A percentile compares a stretch with the other conserved stretches of the same genome.
These are phyloP conservation scores for Colletotrichum acutatum DNA, from an alignment of 2,329 filamentous ascomycete species.

Conservation along the genomic window DNA sequence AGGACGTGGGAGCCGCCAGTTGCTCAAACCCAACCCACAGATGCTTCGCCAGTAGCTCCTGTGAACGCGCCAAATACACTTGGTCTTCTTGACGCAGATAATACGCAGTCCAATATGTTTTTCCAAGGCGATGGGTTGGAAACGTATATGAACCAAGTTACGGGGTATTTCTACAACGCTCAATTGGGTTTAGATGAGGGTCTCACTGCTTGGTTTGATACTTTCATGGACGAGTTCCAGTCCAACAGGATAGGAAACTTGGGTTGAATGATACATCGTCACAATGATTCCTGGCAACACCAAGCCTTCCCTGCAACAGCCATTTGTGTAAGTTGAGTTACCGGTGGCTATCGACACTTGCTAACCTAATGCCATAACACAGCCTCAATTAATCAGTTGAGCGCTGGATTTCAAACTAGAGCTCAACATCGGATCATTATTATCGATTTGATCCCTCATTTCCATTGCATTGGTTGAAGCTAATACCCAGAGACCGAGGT, in stretches of 20 bases:
- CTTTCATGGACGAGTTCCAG: conserved; percentile 33
- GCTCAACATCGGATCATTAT: too few relatives aligned
- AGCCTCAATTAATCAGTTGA: background rate
- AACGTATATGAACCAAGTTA: conserved; percentile 35
- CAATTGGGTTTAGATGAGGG: conserved; percentile 34
- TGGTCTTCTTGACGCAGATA: conserved; percentile 2
- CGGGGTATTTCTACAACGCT: conserved; percentile 32
- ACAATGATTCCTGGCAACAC: background rate
- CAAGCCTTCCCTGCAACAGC: background rate
- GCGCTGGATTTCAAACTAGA: background rate
- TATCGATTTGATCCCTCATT: background rate
- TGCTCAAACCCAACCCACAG: background rate
- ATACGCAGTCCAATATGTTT: conserved; percentile 6
- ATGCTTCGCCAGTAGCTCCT: background rate
- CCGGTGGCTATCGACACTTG: background rate
- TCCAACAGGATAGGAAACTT: background rate
- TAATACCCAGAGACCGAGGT: background rate
- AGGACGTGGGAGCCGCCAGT: background rate
- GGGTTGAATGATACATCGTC: background rate
- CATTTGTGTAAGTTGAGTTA: background rate
- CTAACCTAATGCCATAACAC: background rate
- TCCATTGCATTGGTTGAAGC: background rate
- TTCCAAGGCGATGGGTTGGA: conserved; percentile 31
- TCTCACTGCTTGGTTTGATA: conserved; percentile 34
- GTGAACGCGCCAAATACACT: background rate